Base-by-base conservation (phyloP, 352 stramenopile species). In the Aphanomyces astaci region DNA sequence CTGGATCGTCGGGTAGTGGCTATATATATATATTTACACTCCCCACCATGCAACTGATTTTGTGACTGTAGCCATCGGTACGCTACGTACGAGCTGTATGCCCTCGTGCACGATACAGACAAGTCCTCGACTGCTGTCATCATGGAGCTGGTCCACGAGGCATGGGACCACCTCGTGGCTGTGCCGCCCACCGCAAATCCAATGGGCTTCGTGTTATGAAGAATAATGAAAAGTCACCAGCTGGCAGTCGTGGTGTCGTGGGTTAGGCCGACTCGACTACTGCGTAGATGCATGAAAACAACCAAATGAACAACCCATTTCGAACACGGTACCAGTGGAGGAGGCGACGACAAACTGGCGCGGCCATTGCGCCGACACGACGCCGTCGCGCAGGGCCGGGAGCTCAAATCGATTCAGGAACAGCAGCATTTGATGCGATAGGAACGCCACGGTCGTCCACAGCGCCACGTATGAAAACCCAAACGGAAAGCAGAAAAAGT, bases 401-500 rank as follows among this genome's bases (percentile, higher is more conserved):
- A 89, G 75, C 64, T 92, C 84, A 39, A 90, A 78, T 31, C 78
- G 83, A 54, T 88, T 88, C 69, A 70, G 78, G 71, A 92, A 89
- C 70, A 90, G 87, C 27, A 88, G 63, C 62, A 85, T 85, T n/a
- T 80, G 72, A 40, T 88, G 75, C 7, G 75, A 33, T 19, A 88
- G 60, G n/a, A 82, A 54, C 28, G 82, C 19, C 4, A 59, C 74
- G 31, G 77, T 73, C 7, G 72, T 68, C 1, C 48, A 28, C 22
- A 98, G 74, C 5, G 90, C 94, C 11, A 95, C 67, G 69, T 98
- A 97, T 22, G 84, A 84, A 72, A 98, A 98, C 13, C 94, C 94
- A 69, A 96, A 89, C 33, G 94, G 90, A 72, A 94, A 98, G 24
- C 83, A 90, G 71, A 97, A 97, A 67, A 98, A 88, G 78, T 98